Conservation (phyloP, 352 stramenopile genomes). For the Nothophytophthora sp. region DNA sequence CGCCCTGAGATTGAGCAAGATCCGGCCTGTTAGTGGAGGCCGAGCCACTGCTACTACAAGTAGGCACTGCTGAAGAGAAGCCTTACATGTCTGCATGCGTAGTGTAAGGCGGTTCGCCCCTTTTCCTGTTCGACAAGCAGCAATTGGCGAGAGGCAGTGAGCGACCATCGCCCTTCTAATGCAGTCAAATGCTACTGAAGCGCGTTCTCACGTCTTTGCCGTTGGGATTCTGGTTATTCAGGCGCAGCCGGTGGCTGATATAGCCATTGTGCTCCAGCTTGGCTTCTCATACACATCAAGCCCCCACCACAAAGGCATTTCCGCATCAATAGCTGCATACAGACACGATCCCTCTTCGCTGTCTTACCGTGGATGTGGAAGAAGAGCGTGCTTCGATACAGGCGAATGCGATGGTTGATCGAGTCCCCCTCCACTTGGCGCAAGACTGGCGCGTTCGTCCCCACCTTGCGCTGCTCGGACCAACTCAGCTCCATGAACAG, state of each 20-base stretch:
- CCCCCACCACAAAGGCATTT: background rate
- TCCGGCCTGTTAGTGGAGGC: no score
- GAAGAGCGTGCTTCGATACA: constrained; percentile 72
- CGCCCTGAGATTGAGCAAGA: no score
- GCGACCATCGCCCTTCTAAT: no score
- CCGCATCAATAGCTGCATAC: no score
- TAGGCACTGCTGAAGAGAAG: no score
- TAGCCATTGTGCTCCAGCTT: constrained; percentile 77
- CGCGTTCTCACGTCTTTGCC: constrained; percentile 73
- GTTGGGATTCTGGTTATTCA: constrained; percentile 71
- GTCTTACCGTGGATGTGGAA: constrained; percentile 76
- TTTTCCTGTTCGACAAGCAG: constrained; percentile 51
- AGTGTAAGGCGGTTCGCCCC: constrained; percentile 71
- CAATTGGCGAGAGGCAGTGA: background rate
- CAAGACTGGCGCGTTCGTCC: constrained; percentile 63
- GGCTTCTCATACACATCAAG: constrained; percentile 21
- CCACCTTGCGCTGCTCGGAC: constrained; percentile 58
- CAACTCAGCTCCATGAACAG: constrained; percentile 79
- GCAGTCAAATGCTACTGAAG: no score
- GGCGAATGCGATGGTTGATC: constrained; percentile 58
- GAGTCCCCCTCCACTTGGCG: constrained; percentile 76
- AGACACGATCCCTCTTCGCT: background rate
- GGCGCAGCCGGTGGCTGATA: constrained; percentile 56
- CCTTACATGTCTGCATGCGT: constrained; percentile 69
- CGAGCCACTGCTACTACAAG: no score